Conservation (phyloP, 2,329 filamentous ascomycete species). For the Cladosporium oxysporum region DNA sequence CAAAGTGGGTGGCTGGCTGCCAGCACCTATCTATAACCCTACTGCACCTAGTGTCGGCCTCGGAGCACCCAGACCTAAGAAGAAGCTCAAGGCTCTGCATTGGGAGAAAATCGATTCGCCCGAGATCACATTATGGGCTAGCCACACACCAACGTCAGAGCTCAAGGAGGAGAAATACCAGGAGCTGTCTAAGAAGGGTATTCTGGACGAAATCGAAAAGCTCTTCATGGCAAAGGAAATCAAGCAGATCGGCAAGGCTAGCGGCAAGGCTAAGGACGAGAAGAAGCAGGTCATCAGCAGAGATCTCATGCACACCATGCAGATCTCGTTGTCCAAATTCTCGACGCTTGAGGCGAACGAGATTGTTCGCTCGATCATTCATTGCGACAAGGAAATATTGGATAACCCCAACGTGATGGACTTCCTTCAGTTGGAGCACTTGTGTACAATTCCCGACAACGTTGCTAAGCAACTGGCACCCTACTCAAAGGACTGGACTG, state of each 20-base stretch:
- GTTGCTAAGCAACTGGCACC: slow-evolving; percentile 87
- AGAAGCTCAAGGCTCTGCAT: slow-evolving; percentile 98
- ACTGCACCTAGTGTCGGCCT: slow-evolving; percentile 64
- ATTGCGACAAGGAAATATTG: slow-evolving; percentile 85
- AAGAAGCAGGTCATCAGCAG: slow-evolving; percentile 97
- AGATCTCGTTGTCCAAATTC: slow-evolving; percentile 93
- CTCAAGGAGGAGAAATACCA: slow-evolving; percentile 94
- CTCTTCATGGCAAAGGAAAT: slow-evolving; percentile 97
- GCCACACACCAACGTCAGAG: slow-evolving; percentile 79
- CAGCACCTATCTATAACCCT: slow-evolving; percentile 60
- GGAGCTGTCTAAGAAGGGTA: slow-evolving; percentile 89
- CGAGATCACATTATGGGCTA: slow-evolving; percentile 89
- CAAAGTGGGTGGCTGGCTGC: slow-evolving; percentile 71
- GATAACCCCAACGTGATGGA: slow-evolving; percentile 95
- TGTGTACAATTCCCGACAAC: slow-evolving; percentile 91
- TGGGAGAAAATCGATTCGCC: slow-evolving; percentile 98
- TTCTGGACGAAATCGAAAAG: slow-evolving; percentile 95
- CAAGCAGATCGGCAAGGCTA: slow-evolving; percentile 72
- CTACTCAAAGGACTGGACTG: slow-evolving; percentile 96
- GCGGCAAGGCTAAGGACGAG: slow-evolving; percentile 74
- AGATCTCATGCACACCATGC: slow-evolving; percentile 85
- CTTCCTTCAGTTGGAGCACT: slow-evolving; percentile 87
- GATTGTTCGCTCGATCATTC: slow-evolving; percentile 88
- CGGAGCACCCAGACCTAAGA: slow-evolving; percentile 86
- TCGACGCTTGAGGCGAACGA: slow-evolving; percentile 82